Conservation (phyloP, 768 basidiomycete genomes). For the Tulasnella sp. region DNA sequence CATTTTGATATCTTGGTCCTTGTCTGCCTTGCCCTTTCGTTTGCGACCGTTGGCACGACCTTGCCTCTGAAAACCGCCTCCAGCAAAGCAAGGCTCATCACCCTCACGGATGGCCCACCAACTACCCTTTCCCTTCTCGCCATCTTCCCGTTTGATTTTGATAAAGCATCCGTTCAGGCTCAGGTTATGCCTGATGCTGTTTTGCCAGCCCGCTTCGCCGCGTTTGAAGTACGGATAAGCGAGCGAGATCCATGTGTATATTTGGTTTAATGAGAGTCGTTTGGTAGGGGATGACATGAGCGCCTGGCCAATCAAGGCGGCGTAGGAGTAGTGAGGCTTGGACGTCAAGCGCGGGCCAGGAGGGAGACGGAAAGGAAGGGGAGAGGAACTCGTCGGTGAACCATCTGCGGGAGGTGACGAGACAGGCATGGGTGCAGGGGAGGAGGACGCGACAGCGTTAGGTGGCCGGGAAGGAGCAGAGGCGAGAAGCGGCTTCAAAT, state of each 20-base stretch:
- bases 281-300: constrained; percentile 74
- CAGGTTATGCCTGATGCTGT: constrained; percentile 92
- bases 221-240: constrained; percentile 90
- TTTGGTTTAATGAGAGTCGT: constrained; percentile 84
- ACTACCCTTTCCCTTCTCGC: constrained; percentile 58
- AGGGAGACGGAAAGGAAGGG: constrained; percentile 62
- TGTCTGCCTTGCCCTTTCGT: constrained; percentile 13
- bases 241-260: constrained; percentile 91
- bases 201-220: constrained; percentile 93
- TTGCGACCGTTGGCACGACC: constrained; percentile 23
- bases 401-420: constrained; percentile 10
- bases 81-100: constrained; percentile 69
- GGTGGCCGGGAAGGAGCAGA: not conserved
- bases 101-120: constrained; percentile 81
- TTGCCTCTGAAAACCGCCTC: constrained; percentile 45
- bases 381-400: not conserved
- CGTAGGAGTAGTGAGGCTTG: constrained; percentile 84
- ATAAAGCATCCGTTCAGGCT: constrained; percentile 86
- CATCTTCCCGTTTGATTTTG: constrained; percentile 57
- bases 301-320: constrained; percentile 91
- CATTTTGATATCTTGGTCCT: not conserved
- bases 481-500: constrained; percentile 6
- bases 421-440: constrained; percentile 2
- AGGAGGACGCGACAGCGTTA: not conserved
- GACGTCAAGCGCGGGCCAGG: constrained; percentile 66